These are phyloP conservation scores for Phyllosticta citrichinensis DNA, from an alignment of 2,329 filamentous ascomycete genomes.

Conservation along the genomic window DNA sequence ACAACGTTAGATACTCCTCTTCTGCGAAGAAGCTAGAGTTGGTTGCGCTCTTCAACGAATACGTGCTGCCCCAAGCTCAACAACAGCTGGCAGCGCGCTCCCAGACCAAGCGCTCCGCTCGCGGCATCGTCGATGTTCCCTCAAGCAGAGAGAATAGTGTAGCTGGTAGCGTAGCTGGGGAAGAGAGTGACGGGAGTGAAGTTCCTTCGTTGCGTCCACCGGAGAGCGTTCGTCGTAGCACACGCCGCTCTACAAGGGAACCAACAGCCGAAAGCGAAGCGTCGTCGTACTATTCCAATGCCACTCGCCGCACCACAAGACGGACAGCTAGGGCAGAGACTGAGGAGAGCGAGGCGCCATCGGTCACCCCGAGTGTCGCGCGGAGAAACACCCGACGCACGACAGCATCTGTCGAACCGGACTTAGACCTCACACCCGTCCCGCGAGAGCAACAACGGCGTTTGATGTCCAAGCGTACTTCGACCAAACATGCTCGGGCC, in stretches of 20 bases:
- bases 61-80: conserved; percentile 67
- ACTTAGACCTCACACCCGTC: conserved; percentile 6
- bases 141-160: conserved; percentile 57
- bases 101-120: conserved; percentile 74
- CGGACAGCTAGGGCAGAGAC: conserved; percentile 34
- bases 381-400: conserved; percentile 1
- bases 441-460: conserved; percentile 17
- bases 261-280: conserved; percentile 26
- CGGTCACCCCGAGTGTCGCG: neutral
- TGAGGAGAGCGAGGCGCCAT: conserved; percentile 20
- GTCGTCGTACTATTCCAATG: conserved; percentile 21
- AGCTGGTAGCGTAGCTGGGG: conserved; percentile 28
- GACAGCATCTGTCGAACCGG: conserved; percentile 5
- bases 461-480: conserved; percentile 28
- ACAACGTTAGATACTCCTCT: conserved; percentile 76
- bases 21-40: conserved; percentile 88
- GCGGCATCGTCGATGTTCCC: conserved; percentile 63
- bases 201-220: conserved; percentile 10
- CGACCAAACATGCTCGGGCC: conserved; percentile 33
- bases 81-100: conserved; percentile 67
- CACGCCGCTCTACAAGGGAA: conserved; percentile 31
- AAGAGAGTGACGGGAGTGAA: conserved; percentile 43
- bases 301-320: conserved; percentile 12
- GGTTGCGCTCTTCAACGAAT: conserved; percentile 68
- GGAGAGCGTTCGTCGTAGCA: conserved; percentile 15